These are phyloP conservation scores for Colletotrichum abscissum DNA, from an alignment of 2,329 filamentous ascomycete species.

Conservation along the genomic window DNA sequence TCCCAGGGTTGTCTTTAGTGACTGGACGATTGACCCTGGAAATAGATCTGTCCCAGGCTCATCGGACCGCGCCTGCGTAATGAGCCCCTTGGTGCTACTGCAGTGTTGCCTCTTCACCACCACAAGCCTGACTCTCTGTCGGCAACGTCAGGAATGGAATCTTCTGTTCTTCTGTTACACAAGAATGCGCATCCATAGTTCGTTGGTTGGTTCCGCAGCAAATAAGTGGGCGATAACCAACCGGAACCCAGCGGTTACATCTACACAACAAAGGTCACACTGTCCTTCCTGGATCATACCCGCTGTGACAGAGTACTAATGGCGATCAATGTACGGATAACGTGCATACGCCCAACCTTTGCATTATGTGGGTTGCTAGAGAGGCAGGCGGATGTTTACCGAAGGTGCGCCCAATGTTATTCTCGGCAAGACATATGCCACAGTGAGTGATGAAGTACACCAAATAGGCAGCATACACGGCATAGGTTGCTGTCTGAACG, in stretches of 20 bases:
- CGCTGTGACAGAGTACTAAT: neutral
- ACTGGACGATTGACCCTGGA: constrained; percentile 2
- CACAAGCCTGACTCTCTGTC: neutral
- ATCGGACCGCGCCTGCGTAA: constrained; percentile 24
- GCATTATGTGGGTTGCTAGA: neutral
- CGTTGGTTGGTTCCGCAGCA: neutral
- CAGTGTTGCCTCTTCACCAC: neutral
- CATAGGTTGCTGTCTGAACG: no score
- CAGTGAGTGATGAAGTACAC: neutral
- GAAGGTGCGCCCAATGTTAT: neutral
- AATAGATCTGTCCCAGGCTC: constrained; percentile 20
- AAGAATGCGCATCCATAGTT: neutral
- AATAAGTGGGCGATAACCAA: neutral
- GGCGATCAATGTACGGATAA: neutral
- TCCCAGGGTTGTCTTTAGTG: neutral
- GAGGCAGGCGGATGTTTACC: constrained; percentile 9
- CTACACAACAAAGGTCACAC: neutral
- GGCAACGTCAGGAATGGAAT: neutral
- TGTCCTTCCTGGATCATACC: neutral
- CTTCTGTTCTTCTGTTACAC: constrained; percentile 16
- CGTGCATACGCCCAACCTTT: neutral
- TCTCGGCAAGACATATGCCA: neutral
- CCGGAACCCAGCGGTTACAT: neutral
- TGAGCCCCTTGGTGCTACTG: constrained; percentile 5
- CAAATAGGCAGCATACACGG: neutral